Base-by-base conservation (phyloP, 805 yeast species). In the Yamadazyma sp. region DNA sequence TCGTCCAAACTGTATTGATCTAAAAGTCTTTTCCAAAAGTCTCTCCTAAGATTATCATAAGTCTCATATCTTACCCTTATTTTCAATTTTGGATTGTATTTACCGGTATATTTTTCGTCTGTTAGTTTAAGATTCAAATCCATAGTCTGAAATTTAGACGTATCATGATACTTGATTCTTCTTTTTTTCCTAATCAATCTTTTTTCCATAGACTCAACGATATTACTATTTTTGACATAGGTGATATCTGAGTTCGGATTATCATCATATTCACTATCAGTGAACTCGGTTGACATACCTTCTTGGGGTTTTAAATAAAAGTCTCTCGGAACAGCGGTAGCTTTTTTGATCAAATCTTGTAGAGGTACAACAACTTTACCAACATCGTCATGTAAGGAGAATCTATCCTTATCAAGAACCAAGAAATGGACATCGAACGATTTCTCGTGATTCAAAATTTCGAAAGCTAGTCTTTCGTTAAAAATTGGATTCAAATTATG, bases 401-500 rank as follows among this genome's bases (percentile, higher is more conserved):
- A 72, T 22, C 78, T 73, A 55, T 91, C 98, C 45, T 82, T 85
- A 55, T 91, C 98, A 53, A 87, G 63, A 3, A 93, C 80, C 18
- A 81, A 73, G 51, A 91, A 80, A 35, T 75, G 74, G 31, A 93
- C 62, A 33, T 81, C 75, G 53, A 70, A 91, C 43, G 71, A 72
- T 17, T 62, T 59, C 52, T 91, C 97, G 42, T 72, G 73, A 3
- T 77, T 70, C 23, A 76, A 65, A 0, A 91, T 75, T 43, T 88
- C 95, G 53, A 91, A 83, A 1, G 91, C 81, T 14, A 89, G 59
- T 44, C 82, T 65, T 56, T 89, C 95, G 48, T 87, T 80, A 60
- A 80, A 91, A 1, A 80, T 70, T 0, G 98, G 98, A 36, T 81
- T 80, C 33, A 86, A 58, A 1, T 86, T 82, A 55, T 91, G 97